Evolutionary conservation across 1,284 basidiomycete species (phyloP).

Genomic region (Papiliotrema flavescens): DNA sequence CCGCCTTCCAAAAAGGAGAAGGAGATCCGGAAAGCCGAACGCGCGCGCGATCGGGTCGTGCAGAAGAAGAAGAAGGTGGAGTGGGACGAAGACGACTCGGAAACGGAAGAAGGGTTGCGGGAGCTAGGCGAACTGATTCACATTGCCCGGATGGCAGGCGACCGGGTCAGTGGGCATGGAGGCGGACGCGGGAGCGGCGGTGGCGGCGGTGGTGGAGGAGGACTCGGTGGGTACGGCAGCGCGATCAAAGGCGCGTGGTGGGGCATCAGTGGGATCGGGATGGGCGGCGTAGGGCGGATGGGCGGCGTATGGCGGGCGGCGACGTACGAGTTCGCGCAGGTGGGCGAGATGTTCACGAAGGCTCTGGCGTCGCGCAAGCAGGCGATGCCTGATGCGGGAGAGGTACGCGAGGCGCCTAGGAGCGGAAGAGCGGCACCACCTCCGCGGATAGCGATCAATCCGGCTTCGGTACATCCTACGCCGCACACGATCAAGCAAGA

Average conservation of each 20-base stretch:
- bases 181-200: no score
- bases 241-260: not conserved
- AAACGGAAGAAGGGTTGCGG: constrained; percentile 72
- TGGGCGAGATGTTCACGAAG: constrained; percentile 38
- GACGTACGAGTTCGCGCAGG: constrained; percentile 27
- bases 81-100: constrained; percentile 53
- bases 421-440: no score
- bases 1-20: constrained; percentile 73
- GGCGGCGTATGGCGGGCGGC: constrained; percentile 22
- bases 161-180: constrained; percentile 39
- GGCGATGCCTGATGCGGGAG: not conserved
- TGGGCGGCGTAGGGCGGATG: not conserved
- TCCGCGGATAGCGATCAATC: no score
- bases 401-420: not conserved
- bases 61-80: constrained; percentile 55
- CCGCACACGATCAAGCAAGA: no score
- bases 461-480: no score
- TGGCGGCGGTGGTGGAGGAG: no score
- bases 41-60: constrained; percentile 12
- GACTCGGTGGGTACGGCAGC: not conserved
- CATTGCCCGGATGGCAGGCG: constrained; percentile 57
- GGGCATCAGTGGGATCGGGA: constrained; percentile 1
- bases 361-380: constrained; percentile 30
- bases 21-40: constrained; percentile 4
- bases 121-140: constrained; percentile 61